phyloP scores from a whole-genome alignment of 73 alveolate genomes.

The Durusdinium trenchii region DNA sequence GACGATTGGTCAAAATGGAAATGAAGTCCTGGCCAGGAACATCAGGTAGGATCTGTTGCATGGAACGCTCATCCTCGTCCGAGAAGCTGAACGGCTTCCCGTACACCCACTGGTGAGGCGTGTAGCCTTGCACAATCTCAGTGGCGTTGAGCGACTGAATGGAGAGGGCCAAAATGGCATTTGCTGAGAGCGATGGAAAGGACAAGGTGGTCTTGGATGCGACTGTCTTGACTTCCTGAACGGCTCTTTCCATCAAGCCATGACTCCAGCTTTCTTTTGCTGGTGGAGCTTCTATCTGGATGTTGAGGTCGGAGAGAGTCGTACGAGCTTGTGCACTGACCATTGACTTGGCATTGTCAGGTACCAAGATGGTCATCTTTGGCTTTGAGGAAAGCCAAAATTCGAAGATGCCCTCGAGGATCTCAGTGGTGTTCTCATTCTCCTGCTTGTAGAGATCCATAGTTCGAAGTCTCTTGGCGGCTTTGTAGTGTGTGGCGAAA shows the following conservation, averaged over 20 bases:
- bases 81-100: not conserved
- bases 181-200: no score
- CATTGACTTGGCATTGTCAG: not conserved
- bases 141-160: not conserved
- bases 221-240: not conserved
- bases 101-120: conserved; percentile 6
- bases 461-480: not conserved
- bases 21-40: not conserved
- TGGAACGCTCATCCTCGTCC: not conserved
- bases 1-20: not conserved
- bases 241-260: conserved; percentile 7
- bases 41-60: not conserved
- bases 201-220: not conserved
- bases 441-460: not conserved
- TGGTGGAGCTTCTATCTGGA: not conserved
- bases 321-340: no score
- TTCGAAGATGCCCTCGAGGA: not conserved
- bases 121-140: not conserved
- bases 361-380: not conserved
- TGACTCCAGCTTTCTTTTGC: not conserved
- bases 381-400: not conserved
- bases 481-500: not conserved
- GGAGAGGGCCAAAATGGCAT: not conserved
- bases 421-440: not conserved
- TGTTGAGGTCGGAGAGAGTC: not conserved